Percentiles rank a stretch among this genome's conserved stretches.
These are phyloP conservation scores for Candida sp. DNA, from an alignment of 1,139 yeast genomes.

Conservation along the genomic window DNA sequence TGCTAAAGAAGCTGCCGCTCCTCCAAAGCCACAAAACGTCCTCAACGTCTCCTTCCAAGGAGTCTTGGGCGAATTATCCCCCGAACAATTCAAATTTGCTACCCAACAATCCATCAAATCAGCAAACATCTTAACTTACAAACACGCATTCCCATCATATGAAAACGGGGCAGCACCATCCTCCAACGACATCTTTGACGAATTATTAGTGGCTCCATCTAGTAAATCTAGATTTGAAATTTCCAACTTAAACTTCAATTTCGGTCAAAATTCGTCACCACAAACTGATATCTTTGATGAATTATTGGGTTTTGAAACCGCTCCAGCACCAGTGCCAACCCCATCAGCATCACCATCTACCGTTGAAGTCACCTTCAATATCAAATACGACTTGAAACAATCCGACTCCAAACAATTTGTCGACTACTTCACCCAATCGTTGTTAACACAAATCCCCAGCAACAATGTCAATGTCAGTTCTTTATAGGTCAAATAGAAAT, in stretches of 20 bases:
- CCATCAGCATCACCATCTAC: constrained; percentile 5
- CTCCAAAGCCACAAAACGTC: constrained; percentile 27
- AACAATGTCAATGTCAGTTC: constrained; percentile 11
- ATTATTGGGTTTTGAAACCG: constrained; percentile 37
- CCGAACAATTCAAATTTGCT: constrained; percentile 24
- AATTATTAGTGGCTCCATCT: constrained; percentile 55
- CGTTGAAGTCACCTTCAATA: constrained; percentile 46
- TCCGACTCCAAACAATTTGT: constrained; percentile 36
- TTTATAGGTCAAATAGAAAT: too few relatives aligned
- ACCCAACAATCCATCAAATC: constrained; percentile 28
- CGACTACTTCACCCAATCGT: constrained; percentile 27
- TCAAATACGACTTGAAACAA: constrained; percentile 31
- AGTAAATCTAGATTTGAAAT: constrained; percentile 57
- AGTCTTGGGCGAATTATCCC: constrained; percentile 24
- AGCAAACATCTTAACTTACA: constrained; percentile 35
- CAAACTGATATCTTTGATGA: constrained; percentile 34
- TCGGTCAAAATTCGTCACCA: constrained; percentile 13
- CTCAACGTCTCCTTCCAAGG: constrained; percentile 23
- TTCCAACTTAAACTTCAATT: constrained; percentile 25
- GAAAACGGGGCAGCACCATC: constrained; percentile 28
- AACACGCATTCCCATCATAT: constrained; percentile 42
- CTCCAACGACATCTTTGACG: constrained; percentile 64
- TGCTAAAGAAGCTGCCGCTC: constrained; percentile 8
- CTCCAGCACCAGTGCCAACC: constrained; percentile 4
- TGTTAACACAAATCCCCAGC: constrained; percentile 29